Base-by-base conservation (phyloP, 1,139 yeast genomes). In the Casaregolazyma lundiana region DNA sequence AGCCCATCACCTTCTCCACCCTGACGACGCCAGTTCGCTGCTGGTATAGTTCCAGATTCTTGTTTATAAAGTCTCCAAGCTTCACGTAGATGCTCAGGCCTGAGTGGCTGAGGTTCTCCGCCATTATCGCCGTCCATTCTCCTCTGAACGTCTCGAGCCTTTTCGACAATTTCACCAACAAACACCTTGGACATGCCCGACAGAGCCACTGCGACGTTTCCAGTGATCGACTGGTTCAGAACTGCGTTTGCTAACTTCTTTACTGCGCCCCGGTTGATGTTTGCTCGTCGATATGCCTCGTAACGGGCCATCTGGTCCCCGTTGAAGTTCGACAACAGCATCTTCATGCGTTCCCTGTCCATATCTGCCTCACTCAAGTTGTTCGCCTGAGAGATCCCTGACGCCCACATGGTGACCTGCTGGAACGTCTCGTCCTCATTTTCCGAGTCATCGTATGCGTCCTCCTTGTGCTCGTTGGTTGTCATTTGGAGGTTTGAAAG, bases 121-220 rank as follows among this genome's bases (percentile, higher is more conserved):
- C 67, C 64, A 2, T 59, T 61, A 40, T 63, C 64, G 1, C 46
- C 53, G 20, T 63, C 64, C 60, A 57, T 56, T 15, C 64, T 54
- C 21, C 47, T 54, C 48, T 68, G 71, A 1, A 84, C 78, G 48
- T 80, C 85, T 51, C 84, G 73, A 0, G 96, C 95, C 57, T 78
- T 73, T 50, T 92, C 95, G 18, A 90, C 83, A 6, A 90, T 76
- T 56, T 92, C 97, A 8, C 96, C 95, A 11, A 89, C 76, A 62
- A 86, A 84, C 61, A 87, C 86, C 62, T 90, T 90, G 2, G 95
- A 84, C 48, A 89, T 76, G 64, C 97, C 96, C 6, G 94, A 88
- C 44, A 90, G 67, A 4, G 89, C 81, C 42, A 86, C 81, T 0
- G 96, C 87, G 16, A 89, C 82, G 53, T 85, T 86, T 49, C 79